Evolutionary conservation across 106 monocot species (phyloP), one percentile per base, ranked within the genome.

Genomic region (Posidonia australis): DNA sequence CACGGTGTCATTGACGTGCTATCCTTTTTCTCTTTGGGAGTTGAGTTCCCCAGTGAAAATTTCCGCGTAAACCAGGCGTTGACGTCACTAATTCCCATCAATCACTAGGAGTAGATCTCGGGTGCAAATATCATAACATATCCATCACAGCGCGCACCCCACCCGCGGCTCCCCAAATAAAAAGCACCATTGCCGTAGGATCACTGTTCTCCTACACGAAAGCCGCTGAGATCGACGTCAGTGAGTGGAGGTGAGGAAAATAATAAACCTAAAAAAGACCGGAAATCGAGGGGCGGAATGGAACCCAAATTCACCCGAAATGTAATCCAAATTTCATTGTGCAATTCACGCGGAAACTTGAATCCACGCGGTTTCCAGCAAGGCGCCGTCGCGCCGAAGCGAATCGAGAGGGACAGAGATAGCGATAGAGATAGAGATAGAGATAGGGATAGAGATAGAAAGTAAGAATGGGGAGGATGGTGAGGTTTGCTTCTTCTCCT

Each of bases 321-420:
- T 17, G 25, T 21, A 13, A 28, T 21, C 62, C 21, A 64, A 27
- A 64, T 47, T 24, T 23, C 13, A n/a, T n/a, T 41, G 30, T 51
- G 51, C n/a, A 71, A 42, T 63, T 51, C 51, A 71, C 62, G 44
- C 62, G 49, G 48, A 71, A 63, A 52, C 71, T 63, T 62, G 44
- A 71, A 49, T 71, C 62, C 53, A 71, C 62, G 71, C 62, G 62
- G 62, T 17, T 53, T 71, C 49, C 70, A 2, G 36, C 2, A 36
- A 7, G 5, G 5, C 2, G 5, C 36, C 36, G 7, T 51, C 10
- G 7, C 66, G 12, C 60, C 36, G 46, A 32, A 58, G n/a, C 58
- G 13, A 16, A 10, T 13, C 29, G 28, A 58, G 30, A 28, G 12
- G n/a, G n/a, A n/a, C n/a, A n/a, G n/a, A n/a, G n/a, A n/a, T n/a